A percentile compares a stretch with the other conserved stretches of the same genome.
Evolutionary conservation across 306 rosid genomes (phyloP).

Genomic region (Prunus davidiana): DNA sequence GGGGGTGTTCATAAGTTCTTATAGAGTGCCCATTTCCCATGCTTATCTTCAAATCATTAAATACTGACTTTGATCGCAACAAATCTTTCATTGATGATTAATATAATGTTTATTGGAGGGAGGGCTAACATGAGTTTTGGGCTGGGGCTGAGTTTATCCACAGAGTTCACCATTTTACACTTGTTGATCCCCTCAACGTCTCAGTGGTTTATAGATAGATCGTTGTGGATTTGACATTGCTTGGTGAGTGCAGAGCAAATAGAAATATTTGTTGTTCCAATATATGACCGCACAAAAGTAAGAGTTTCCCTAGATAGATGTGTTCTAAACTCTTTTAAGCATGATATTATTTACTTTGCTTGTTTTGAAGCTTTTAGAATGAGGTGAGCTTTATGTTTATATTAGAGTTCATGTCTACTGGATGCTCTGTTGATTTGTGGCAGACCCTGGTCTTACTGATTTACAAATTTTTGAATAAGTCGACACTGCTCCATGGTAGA

Average conservation of each 20-base stretch:
- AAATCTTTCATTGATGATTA: neutral
- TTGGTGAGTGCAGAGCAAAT: neutral
- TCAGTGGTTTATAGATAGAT: neutral
- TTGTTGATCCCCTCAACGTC: neutral
- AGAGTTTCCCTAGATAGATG: neutral
- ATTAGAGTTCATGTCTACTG: neutral
- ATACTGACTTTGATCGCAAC: neutral
- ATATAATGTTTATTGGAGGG: neutral
- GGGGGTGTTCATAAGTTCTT: neutral
- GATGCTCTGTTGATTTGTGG: neutral
- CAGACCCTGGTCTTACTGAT: neutral
- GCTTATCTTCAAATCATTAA: neutral
- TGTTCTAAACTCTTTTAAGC: neutral
- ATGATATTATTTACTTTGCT: neutral
- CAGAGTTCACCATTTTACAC: neutral
- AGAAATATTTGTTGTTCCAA: neutral
- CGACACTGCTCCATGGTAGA: neutral
- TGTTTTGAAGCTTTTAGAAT: neutral
- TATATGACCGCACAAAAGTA: neutral
- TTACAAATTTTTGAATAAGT: neutral
- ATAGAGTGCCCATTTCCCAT: neutral
- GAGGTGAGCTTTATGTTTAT: neutral
- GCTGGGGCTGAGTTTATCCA: neutral
- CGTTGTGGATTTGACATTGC: neutral
- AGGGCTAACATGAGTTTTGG: neutral